A percentile compares a stretch with the other conserved stretches of the same genome.
phyloP scores from a whole-genome alignment of 2,329 filamentous ascomycete species.

The Uncinocarpus reesii region DNA sequence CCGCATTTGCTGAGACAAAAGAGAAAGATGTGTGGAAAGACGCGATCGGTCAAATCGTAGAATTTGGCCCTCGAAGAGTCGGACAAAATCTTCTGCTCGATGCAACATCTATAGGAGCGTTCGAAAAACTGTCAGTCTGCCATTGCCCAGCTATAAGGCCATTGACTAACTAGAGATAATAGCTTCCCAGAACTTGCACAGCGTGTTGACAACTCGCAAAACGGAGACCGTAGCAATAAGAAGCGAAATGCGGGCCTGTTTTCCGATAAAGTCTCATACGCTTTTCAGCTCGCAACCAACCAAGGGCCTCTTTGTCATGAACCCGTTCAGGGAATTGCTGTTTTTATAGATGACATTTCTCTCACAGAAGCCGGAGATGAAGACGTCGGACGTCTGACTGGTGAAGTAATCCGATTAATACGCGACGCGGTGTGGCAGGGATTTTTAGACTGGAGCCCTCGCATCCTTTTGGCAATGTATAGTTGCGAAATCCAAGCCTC shows the following conservation, averaged over 20 bases:
- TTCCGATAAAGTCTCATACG: conserved; percentile 81
- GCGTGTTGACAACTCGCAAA: not conserved
- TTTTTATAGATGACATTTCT: conserved; percentile 72
- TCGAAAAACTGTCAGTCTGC: conserved; percentile 49
- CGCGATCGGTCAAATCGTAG: conserved; percentile 68
- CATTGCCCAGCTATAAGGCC: not conserved
- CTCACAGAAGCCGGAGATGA: conserved; percentile 47
- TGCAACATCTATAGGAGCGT: conserved; percentile 59
- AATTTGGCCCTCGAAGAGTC: conserved; percentile 74
- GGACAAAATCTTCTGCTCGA: conserved; percentile 89
- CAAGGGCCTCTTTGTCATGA: conserved; percentile 89
- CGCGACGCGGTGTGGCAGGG: conserved; percentile 72
- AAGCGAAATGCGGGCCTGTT: conserved; percentile 50
- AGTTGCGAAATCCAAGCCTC: conserved; percentile 94
- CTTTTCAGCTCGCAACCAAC: conserved; percentile 81
- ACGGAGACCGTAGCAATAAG: conserved; percentile 15
- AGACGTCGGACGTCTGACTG: conserved; percentile 68
- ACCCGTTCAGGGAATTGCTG: conserved; percentile 83
- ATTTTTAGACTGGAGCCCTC: conserved; percentile 90
- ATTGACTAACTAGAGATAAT: not conserved
- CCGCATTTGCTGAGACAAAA: conserved; percentile 57
- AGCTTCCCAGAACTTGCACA: conserved; percentile 8
- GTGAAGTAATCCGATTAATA: conserved; percentile 83
- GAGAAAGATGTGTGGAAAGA: conserved; percentile 68
- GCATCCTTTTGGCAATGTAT: conserved; percentile 96